Evolutionary conservation across 2,329 filamentous ascomycete genomes (phyloP).

Genomic region (Fusarium tricinctum): DNA sequence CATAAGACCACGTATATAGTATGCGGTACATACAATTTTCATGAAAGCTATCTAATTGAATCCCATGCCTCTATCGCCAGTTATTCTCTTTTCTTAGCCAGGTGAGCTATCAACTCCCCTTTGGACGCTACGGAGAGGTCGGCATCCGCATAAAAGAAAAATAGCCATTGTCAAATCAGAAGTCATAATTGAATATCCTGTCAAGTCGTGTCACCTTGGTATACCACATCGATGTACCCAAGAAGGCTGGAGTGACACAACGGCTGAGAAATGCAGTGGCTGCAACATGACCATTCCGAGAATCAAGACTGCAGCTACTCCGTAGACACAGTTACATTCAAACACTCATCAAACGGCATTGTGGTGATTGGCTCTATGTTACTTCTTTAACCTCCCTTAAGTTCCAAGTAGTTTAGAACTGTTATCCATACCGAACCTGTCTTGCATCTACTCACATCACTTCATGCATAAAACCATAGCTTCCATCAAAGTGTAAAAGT

Average conservation of each 20-base stretch:
- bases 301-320: not conserved
- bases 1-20: too few species aligned
- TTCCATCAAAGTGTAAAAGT: constrained; percentile 24
- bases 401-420: not conserved
- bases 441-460: constrained; percentile 8
- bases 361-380: not conserved
- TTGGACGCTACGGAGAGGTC: constrained; percentile 2
- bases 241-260: constrained; percentile 2
- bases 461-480: not conserved
- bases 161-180: constrained; percentile 18
- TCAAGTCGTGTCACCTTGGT: constrained; percentile 13
- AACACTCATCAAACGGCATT: not conserved
- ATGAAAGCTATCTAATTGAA: too few species aligned
- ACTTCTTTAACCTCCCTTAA: not conserved
- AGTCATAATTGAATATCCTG: not conserved
- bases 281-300: not conserved
- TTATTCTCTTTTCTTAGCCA: not conserved
- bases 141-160: constrained; percentile 16
- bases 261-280: not conserved
- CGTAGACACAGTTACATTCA: not conserved
- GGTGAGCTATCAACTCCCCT: not conserved
- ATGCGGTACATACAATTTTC: too few species aligned
- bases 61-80: too few species aligned
- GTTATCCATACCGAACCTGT: not conserved
- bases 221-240: constrained; percentile 1